Base-by-base conservation (phyloP, 2,329 filamentous ascomycete species). In the Trichoderma sp. region DNA sequence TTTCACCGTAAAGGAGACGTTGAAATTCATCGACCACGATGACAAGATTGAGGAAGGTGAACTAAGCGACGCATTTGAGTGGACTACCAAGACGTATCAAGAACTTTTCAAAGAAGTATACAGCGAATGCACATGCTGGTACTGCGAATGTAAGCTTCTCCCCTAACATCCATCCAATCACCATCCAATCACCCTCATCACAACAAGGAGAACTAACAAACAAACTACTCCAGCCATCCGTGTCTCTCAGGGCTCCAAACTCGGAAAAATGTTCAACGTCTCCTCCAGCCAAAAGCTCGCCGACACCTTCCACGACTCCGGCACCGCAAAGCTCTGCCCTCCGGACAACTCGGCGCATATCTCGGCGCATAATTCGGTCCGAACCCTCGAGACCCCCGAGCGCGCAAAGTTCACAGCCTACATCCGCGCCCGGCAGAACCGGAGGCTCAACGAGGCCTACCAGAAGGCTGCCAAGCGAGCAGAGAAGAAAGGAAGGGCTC, bases 101-200 rank as follows among this genome's bases (percentile, higher is more conserved):
- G 87, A 88, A 30, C 80, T 82, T 9, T 94, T 88, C 74, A 81
- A 84, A n/a, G 87, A 91, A 68, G 86, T 93, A 7, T 97, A 95
- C 79, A 91, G 88, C 1, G 91, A 92, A 79, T 95, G 93, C 76
- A 92, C 89, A 0, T 95, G 93, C 79, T 95, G 92, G 92, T 94
- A 95, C 79, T 97, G 93, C 80, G 93, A 96, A 80, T 86, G 83
- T 53, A 75, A 81, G 23, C 75, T 20, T 12, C 50, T 4, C 3
- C 32, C 17, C 7, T 1, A 4, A 84, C 26, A n/a, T n/a, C n/a
- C n/a, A n/a, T n/a, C n/a, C n/a, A n/a, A n/a, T n/a, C n/a, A n/a
- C n/a, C n/a, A n/a, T n/a, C n/a, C n/a, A n/a, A n/a, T n/a, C n/a
- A n/a, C n/a, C n/a, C n/a, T n/a, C n/a, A n/a, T n/a, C n/a, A n/a